Conservation (phyloP, 352 stramenopile species). For the Pythium sukuiense region DNA sequence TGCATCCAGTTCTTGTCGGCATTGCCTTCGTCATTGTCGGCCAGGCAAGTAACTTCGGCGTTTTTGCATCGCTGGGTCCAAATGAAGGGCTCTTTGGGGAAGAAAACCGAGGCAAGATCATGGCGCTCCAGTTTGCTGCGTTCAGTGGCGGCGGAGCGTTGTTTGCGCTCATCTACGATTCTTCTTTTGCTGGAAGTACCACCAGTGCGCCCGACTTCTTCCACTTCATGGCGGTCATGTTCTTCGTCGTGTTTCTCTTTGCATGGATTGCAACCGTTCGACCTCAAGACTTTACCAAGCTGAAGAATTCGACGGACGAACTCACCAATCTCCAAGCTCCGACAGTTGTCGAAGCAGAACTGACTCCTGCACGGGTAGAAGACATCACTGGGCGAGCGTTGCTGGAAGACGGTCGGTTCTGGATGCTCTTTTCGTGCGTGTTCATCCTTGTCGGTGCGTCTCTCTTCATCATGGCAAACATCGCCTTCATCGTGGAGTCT, state of each 20-base stretch:
- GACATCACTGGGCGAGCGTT: constrained; percentile 52
- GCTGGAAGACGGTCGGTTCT: constrained; percentile 56
- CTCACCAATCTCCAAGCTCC: not conserved
- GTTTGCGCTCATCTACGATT: constrained; percentile 68
- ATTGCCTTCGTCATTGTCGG: constrained; percentile 59
- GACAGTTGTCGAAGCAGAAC: no score
- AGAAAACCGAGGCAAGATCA: constrained; percentile 66
- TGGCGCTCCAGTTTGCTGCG: constrained; percentile 60
- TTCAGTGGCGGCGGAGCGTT: constrained; percentile 71
- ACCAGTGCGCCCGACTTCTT: constrained; percentile 58
- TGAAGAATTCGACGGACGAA: not conserved
- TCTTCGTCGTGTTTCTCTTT: constrained; percentile 52
- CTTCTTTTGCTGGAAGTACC: constrained; percentile 39
- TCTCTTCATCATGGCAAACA: constrained; percentile 81
- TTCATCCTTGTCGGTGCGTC: constrained; percentile 73
- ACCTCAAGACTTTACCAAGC: not conserved
- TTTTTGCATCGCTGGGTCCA: constrained; percentile 66
- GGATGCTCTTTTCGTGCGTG: constrained; percentile 65
- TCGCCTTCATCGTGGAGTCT: constrained; percentile 78
- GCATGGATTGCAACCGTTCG: constrained; percentile 56
- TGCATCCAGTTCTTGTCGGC: constrained; percentile 54
- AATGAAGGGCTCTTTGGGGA: constrained; percentile 77
- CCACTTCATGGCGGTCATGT: constrained; percentile 60
- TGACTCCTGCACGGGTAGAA: not conserved
- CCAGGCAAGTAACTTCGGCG: constrained; percentile 65